Percentiles rank a stretch among this genome's conserved stretches.
Conservation (phyloP, 2,329 filamentous ascomycete species). For the Aspergillus melleus region DNA sequence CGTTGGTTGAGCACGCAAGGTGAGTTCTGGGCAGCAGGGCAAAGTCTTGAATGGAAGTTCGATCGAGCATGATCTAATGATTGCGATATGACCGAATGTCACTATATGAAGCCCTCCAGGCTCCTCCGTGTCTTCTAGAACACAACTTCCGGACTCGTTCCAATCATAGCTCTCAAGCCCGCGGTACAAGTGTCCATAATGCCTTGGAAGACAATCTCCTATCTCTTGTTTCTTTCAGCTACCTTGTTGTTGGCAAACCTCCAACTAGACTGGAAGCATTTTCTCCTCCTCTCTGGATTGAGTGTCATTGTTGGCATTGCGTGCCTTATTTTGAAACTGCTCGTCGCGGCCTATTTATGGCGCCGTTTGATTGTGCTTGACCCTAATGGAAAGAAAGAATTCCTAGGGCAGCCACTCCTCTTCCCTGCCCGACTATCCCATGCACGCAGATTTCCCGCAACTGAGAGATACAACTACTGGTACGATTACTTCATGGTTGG, state of each 20-base stretch:
- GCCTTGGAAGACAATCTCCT: background rate
- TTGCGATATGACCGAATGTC: too few relatives aligned
- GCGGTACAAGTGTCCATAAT: background rate
- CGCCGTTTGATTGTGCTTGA: background rate
- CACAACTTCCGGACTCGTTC: too few relatives aligned
- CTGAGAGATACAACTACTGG: slow-evolving; percentile 13
- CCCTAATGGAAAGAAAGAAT: background rate
- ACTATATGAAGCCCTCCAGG: too few relatives aligned
- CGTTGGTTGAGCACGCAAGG: too few relatives aligned
- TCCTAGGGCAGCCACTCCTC: slow-evolving; percentile 9
- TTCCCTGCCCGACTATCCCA: slow-evolving; percentile 14
- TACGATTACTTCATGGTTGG: slow-evolving; percentile 18
- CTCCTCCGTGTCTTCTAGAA: too few relatives aligned
- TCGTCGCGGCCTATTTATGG: background rate
- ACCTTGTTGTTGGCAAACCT: background rate
- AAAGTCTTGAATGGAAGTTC: too few relatives aligned
- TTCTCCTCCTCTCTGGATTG: background rate
- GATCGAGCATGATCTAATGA: too few relatives aligned
- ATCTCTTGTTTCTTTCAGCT: background rate
- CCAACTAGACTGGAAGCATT: background rate
- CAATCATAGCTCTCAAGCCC: background rate
- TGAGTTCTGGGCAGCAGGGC: too few relatives aligned
- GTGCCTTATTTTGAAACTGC: background rate
- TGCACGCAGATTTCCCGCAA: slow-evolving; percentile 11
- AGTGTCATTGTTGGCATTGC: background rate